Evolutionary conservation across 2,329 filamentous ascomycete species (phyloP).

Genomic region (Plectosphaerella sp.): DNA sequence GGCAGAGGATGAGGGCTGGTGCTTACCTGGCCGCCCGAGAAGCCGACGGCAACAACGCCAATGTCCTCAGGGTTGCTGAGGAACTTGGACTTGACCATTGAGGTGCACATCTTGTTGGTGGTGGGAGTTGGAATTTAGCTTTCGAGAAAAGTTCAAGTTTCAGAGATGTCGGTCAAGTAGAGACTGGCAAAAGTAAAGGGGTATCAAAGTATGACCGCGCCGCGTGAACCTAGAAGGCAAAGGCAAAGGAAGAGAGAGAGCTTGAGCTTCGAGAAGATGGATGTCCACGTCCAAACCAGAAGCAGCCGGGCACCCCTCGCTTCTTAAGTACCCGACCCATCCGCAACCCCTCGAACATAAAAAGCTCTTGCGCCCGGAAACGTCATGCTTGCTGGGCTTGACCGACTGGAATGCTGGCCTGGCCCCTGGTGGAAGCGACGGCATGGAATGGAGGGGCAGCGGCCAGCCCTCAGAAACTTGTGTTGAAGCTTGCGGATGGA

Average conservation of each 20-base stretch:
- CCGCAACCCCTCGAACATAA: neutral
- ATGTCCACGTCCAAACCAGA: too few species aligned
- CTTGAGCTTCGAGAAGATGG: too few species aligned
- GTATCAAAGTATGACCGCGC: too few species aligned
- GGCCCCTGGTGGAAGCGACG: too few species aligned
- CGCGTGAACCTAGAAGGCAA: too few species aligned
- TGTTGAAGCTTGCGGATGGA: neutral
- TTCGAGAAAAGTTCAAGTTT: too few species aligned
- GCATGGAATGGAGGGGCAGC: neutral
- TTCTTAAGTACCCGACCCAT: neutral
- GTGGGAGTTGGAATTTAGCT: neutral
- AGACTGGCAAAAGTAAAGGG: too few species aligned
- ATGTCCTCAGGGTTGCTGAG: conserved; percentile 75
- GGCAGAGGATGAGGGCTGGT: neutral
- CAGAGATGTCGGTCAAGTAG: neutral
- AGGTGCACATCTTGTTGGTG: conserved; percentile 41
- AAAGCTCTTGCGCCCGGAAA: too few species aligned
- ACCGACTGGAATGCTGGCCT: too few species aligned
- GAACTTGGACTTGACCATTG: conserved; percentile 64
- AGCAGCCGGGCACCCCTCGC: neutral
- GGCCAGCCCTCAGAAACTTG: neutral
- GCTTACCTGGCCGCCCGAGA: conserved; percentile 89
- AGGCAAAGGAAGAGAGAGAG: too few species aligned
- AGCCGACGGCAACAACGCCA: conserved; percentile 90
- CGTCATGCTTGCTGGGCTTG: too few species aligned